Evolutionary conservation across 202 grass and related monocot genomes (phyloP).

Genomic region (Setaria viridis): DNA sequence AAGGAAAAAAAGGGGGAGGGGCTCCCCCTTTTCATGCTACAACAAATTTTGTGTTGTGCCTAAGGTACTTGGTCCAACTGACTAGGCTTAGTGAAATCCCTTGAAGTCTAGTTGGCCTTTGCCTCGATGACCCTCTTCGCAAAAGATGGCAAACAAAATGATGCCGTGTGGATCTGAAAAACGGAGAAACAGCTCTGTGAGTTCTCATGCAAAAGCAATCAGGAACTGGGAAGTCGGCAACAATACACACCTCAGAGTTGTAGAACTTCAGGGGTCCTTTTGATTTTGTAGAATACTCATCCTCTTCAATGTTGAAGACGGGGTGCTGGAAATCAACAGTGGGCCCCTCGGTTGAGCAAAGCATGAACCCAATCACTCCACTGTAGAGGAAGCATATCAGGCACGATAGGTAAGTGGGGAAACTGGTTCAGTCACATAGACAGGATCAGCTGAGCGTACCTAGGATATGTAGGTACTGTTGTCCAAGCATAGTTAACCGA

Average conservation of each 20-base stretch:
- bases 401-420: not conserved
- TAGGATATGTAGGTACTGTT: constrained; percentile 96
- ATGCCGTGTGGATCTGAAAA: constrained; percentile 80
- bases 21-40: not conserved
- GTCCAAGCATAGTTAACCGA: constrained; percentile 98
- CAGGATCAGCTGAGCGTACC: constrained; percentile 48
- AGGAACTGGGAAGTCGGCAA: not conserved
- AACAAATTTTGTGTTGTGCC: constrained; percentile 35
- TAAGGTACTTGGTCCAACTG: not conserved
- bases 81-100: not conserved
- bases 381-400: constrained; percentile 53
- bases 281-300: constrained; percentile 69
- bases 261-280: constrained; percentile 91
- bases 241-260: constrained; percentile 74
- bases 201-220: not conserved
- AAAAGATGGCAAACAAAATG: constrained; percentile 95
- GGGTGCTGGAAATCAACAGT: constrained; percentile 82
- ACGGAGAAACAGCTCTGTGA: not conserved
- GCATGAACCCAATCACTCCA: constrained; percentile 98
- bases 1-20: not conserved
- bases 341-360: constrained; percentile 91
- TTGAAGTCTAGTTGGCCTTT: constrained; percentile 45
- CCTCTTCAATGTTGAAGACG: constrained; percentile 71
- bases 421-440: not conserved
- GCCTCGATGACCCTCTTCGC: constrained; percentile 83